A percentile compares a stretch with the other conserved stretches of the same genome.
These are phyloP conservation scores for Zygosaccharomyces pseudobailii DNA, from an alignment of 1,139 yeast genomes.

Conservation along the genomic window DNA sequence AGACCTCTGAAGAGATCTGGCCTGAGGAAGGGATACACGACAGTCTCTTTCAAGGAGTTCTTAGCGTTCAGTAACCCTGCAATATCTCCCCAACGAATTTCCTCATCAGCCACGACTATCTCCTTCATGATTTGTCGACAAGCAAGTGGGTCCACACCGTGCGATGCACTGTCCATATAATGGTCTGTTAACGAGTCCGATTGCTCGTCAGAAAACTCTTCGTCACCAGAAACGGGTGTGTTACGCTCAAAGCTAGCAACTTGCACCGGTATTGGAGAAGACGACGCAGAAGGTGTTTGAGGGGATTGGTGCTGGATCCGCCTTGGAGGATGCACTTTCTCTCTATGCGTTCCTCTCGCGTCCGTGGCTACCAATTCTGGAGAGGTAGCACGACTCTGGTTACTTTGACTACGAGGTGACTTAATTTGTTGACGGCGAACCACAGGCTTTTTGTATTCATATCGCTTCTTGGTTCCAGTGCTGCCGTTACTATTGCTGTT, in stretches of 20 bases:
- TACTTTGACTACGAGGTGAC: constrained; percentile 9
- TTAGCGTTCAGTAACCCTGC: constrained; percentile 57
- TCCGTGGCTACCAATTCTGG: neutral
- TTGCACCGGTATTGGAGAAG: neutral
- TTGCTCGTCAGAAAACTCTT: neutral
- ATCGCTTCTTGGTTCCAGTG: constrained; percentile 12
- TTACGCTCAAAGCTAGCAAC: neutral
- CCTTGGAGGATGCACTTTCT: neutral
- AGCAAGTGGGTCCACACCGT: constrained; percentile 43
- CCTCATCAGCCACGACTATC: constrained; percentile 54
- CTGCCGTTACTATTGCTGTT: neutral
- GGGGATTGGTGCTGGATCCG: neutral
- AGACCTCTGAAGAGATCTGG: constrained; percentile 60
- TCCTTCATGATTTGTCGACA: constrained; percentile 43
- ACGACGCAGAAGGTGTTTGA: neutral
- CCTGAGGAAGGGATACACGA: constrained; percentile 59
- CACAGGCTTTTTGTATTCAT: constrained; percentile 23
- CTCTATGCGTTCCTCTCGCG: neutral
- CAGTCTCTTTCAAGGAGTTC: constrained; percentile 56
- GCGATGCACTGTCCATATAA: constrained; percentile 13
- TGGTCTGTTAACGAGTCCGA: neutral
- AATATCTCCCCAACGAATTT: constrained; percentile 59
- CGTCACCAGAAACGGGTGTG: neutral
- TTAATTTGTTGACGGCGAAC: constrained; percentile 21
- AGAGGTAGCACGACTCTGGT: neutral